These are phyloP conservation scores for Discostella stelligeroides DNA, from an alignment of 108 stramenopile species.

Conservation along the genomic window DNA sequence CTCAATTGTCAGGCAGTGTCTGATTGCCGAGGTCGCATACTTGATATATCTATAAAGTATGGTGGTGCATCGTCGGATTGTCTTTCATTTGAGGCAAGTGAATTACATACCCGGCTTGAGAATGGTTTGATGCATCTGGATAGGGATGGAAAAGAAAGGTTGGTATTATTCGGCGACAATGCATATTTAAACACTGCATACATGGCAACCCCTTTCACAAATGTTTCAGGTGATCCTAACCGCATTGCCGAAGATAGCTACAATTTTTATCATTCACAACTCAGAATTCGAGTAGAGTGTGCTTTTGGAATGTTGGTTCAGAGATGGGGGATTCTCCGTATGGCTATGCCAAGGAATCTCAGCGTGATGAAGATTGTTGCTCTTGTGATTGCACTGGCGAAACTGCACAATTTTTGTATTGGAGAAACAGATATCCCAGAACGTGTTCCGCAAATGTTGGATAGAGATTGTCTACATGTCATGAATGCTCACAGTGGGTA, in stretches of 20 bases:
- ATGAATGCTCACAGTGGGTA: neutral
- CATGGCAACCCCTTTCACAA: conserved; percentile 16
- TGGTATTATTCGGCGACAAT: too few species aligned
- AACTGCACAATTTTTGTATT: conserved; percentile 22
- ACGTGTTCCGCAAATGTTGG: neutral
- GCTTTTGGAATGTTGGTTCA: conserved; percentile 13
- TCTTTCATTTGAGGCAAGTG: conserved; percentile 21
- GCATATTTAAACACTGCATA: too few species aligned
- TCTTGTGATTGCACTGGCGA: conserved; percentile 14
- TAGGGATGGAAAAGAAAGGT: neutral
- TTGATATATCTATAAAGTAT: conserved; percentile 26
- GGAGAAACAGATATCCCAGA: conserved; percentile 1
- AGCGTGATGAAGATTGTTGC: conserved; percentile 6
- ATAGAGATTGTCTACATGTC: neutral
- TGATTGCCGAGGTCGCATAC: conserved; percentile 19
- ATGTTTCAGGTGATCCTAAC: conserved; percentile 2
- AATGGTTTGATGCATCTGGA: neutral
- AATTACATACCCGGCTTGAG: too few species aligned
- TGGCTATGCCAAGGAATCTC: conserved; percentile 9
- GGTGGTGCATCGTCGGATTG: too few species aligned
- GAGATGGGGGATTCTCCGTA: conserved; percentile 19
- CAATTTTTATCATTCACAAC: conserved; percentile 10
- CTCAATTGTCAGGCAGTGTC: too few species aligned
- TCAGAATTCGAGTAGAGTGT: conserved; percentile 12
- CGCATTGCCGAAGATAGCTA: conserved; percentile 3